Base-by-base conservation (phyloP, 495 filamentous ascomycete genomes). In the Aspergillus sclerotiicarbonarius region DNA sequence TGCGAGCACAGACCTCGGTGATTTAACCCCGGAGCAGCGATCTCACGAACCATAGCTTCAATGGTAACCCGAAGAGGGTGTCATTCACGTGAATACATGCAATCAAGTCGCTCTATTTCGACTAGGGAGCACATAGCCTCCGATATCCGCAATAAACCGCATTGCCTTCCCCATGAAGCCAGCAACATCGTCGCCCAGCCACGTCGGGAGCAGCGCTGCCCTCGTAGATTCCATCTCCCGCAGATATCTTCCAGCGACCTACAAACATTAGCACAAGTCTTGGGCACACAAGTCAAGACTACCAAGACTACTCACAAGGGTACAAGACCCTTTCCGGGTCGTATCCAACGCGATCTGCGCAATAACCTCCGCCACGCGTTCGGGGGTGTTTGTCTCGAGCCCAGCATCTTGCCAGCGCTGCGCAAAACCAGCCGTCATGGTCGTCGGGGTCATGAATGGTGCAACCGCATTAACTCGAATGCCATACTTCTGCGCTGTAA, bases 401-500 rank as follows among this genome's bases (percentile, higher is more conserved):
- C 71, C 68, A 0, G 43, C 29, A 6, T 60, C 51, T 4, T 58
- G 41, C 71, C 71, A 72, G 10, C 15, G 25, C 18, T 65, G 16
- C 3, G 59, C 44, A 48, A 65, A 64, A 0, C 63, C 65, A 15
- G 60, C 60, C 1, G 66, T 64, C 20, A 69, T 69, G 45, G 54
- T 46, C 10, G 71, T 71, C 3, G 65, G 61, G 6, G 71, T 74
- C 3, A 72, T 51, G 39, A 70, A 72, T 6, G 71, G 71, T 1
- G 70, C 68, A 44, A 74, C 47, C 3, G 45, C 70, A 47, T 69
- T 72, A 12, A 68, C 52, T 4, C 58, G 48, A n/a, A 74, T 57
- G 0, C 64, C 65, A 6, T 63, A 31, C 9, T 49, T 33, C 8
- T 47, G 20, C 8, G 63, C 69, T 19, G 54, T 41, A 0, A 15